Percentiles rank a stretch among this genome's conserved stretches.
phyloP scores from a whole-genome alignment of 2,329 filamentous ascomycete species.

The Emmonsiellopsis sp. region DNA sequence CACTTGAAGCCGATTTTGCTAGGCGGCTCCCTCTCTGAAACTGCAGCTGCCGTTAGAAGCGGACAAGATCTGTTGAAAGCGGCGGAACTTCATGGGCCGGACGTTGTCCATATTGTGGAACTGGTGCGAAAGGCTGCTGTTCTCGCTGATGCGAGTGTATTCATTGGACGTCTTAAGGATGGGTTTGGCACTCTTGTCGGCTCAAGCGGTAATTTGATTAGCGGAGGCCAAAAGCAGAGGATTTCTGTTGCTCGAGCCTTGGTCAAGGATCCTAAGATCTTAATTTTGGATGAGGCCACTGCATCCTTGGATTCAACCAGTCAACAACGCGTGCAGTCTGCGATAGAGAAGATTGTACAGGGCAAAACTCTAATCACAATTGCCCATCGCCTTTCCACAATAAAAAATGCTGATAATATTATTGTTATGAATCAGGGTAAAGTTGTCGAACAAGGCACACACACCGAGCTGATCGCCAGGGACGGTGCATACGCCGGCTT shows the following conservation, averaged over 20 bases:
- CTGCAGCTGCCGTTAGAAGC: slow-evolving; percentile 44
- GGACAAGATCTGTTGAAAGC: slow-evolving; percentile 41
- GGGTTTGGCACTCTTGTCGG: slow-evolving; percentile 40
- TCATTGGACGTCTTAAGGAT: slow-evolving; percentile 45
- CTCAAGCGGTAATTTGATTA: slow-evolving; percentile 44
- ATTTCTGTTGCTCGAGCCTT: slow-evolving; percentile 78
- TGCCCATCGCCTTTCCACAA: slow-evolving; percentile 21
- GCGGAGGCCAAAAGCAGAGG: slow-evolving; percentile 36
- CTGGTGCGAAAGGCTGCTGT: slow-evolving; percentile 33
- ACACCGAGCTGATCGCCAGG: slow-evolving; percentile 15
- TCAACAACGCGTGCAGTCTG: slow-evolving; percentile 17
- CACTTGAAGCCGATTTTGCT: slow-evolving; percentile 39
- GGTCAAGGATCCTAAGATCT: slow-evolving; percentile 70
- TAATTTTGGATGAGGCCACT: slow-evolving; percentile 35
- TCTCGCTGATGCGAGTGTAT: slow-evolving; percentile 50
- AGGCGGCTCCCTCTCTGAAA: slow-evolving; percentile 38
- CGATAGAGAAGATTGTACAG: slow-evolving; percentile 11
- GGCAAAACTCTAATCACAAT: slow-evolving; percentile 18
- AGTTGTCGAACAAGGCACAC: slow-evolving; percentile 18
- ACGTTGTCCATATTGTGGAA: slow-evolving; percentile 42
- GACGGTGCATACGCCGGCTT: slow-evolving; percentile 35
- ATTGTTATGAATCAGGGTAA: slow-evolving; percentile 18
- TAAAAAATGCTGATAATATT: slow-evolving; percentile 20
- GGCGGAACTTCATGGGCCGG: slow-evolving; percentile 35
- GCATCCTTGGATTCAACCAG: slow-evolving; percentile 18